phyloP scores from a whole-genome alignment of 306 rosid genomes.

The Fagus sylvatica region DNA sequence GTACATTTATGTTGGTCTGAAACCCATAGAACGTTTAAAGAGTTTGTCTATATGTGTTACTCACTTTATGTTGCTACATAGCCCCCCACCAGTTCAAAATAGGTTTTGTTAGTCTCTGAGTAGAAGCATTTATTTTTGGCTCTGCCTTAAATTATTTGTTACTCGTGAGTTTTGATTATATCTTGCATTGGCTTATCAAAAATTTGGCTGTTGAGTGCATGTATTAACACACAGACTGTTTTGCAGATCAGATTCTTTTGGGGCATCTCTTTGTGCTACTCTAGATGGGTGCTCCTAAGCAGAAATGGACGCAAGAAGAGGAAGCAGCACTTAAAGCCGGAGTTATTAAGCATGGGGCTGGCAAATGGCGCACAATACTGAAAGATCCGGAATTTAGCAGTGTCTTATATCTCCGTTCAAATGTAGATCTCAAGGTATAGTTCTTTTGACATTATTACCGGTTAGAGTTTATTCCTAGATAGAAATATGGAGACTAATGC shows the following conservation, averaged over 20 bases:
- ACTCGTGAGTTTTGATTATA: neutral
- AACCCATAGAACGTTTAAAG: no score
- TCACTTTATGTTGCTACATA: neutral
- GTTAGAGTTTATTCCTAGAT: neutral
- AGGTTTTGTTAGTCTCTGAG: neutral
- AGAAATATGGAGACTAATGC: neutral
- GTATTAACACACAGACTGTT: conserved; percentile 3
- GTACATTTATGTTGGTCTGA: no score
- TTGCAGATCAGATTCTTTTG: conserved; percentile 36
- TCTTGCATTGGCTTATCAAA: neutral
- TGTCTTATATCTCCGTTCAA: conserved; percentile 81
- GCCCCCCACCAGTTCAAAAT: neutral
- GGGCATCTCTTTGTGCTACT: conserved; percentile 24
- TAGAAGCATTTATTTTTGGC: neutral
- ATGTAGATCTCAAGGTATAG: conserved; percentile 94
- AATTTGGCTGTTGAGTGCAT: neutral
- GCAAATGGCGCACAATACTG: conserved; percentile 97
- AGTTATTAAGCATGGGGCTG: conserved; percentile 94
- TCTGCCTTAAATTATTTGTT: neutral
- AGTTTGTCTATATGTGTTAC: no score
- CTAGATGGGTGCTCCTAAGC: conserved; percentile 97
- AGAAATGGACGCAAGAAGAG: conserved; percentile 91
- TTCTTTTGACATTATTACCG: conserved; percentile 14
- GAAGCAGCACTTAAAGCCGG: conserved; percentile 97
- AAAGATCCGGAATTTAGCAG: conserved; percentile 85